phyloP scores from a whole-genome alignment of 2,329 filamentous ascomycete genomes.

The Diaporthe humulicola region DNA sequence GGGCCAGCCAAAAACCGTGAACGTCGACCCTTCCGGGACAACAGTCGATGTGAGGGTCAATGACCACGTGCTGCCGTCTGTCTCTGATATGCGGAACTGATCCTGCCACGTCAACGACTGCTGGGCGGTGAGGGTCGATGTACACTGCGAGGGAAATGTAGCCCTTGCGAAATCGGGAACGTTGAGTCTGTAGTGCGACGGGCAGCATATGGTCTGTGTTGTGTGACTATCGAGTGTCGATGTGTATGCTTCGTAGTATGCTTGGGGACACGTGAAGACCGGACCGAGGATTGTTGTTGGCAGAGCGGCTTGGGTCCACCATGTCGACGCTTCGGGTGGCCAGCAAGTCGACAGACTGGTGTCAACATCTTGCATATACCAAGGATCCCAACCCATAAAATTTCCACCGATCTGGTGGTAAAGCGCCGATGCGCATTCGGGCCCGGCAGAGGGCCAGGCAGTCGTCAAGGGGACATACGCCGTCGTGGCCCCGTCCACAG shows the following conservation, averaged over 20 bases:
- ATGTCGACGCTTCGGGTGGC: conserved; percentile 33
- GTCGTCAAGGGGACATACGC: conserved; percentile 27
- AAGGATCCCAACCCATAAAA: conserved; percentile 35
- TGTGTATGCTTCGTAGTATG: conserved; percentile 16
- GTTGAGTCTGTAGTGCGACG: conserved; percentile 31
- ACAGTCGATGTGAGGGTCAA: background rate
- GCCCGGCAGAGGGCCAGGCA: conserved; percentile 8
- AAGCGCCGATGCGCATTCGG: conserved; percentile 25
- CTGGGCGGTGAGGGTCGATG: conserved; percentile 17
- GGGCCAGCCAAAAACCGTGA: conserved; percentile 19
- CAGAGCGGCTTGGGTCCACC: conserved; percentile 32
- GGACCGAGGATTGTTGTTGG: conserved; percentile 9
- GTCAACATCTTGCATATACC: conserved; percentile 8
- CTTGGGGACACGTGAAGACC: conserved; percentile 18
- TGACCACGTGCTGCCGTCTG: background rate
- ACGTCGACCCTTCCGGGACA: background rate
- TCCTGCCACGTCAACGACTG: conserved; percentile 17
- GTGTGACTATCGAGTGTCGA: conserved; percentile 12
- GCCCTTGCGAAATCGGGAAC: background rate
- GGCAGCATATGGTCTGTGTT: conserved; percentile 32
- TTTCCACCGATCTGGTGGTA: conserved; percentile 24
- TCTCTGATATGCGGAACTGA: background rate
- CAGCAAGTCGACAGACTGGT: conserved; percentile 28
- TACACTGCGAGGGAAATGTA: conserved; percentile 32
- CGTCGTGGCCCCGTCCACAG: conserved; percentile 24